Percentiles rank a stretch among this genome's conserved stretches.
Conservation (phyloP, 495 filamentous ascomycete species). For the Choiromyces venosus region DNA sequence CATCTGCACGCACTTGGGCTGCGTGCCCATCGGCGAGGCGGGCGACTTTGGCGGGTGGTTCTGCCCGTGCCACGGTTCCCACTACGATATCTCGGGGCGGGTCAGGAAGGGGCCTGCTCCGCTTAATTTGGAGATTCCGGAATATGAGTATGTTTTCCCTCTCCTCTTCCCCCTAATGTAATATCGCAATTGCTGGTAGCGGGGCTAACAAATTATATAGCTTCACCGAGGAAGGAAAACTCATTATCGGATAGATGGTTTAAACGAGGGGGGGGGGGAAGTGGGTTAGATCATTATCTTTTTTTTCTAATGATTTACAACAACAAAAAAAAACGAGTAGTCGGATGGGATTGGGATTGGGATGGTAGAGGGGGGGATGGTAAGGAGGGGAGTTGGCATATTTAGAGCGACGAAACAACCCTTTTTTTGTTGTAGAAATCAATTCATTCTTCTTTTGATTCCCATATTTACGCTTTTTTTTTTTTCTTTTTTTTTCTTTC, state of each 20-base stretch:
- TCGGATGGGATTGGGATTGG: constrained; percentile 5
- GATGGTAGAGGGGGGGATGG: constrained; percentile 9
- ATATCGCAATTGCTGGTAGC: background rate
- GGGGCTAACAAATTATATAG: constrained; percentile 21
- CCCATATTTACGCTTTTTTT: background rate
- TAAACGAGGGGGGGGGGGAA: background rate
- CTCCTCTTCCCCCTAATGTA: no score
- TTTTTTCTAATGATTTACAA: background rate
- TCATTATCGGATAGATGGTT: constrained; percentile 67
- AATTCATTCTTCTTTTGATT: constrained; percentile 30
- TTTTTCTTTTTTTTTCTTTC: background rate
- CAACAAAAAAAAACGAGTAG: background rate
- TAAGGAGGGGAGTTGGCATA: constrained; percentile 19
- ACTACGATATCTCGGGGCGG: constrained; percentile 99
- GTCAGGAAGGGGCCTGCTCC: constrained; percentile 93
- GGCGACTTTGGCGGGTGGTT: constrained; percentile 99
- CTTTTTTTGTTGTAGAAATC: constrained; percentile 37
- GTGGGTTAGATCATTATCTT: background rate
- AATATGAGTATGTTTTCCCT: constrained; percentile 55
- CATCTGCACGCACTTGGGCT: constrained; percentile 98
- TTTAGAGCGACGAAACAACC: constrained; percentile 31
- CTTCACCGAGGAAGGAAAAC: constrained; percentile 71
- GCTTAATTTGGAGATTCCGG: constrained; percentile 91
- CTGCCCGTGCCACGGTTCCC: constrained; percentile 99
- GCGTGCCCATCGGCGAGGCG: constrained; percentile 97